These are phyloP conservation scores for Eutrema salsugineum DNA, from an alignment of 441 rosid genomes.

Conservation along the genomic window DNA sequence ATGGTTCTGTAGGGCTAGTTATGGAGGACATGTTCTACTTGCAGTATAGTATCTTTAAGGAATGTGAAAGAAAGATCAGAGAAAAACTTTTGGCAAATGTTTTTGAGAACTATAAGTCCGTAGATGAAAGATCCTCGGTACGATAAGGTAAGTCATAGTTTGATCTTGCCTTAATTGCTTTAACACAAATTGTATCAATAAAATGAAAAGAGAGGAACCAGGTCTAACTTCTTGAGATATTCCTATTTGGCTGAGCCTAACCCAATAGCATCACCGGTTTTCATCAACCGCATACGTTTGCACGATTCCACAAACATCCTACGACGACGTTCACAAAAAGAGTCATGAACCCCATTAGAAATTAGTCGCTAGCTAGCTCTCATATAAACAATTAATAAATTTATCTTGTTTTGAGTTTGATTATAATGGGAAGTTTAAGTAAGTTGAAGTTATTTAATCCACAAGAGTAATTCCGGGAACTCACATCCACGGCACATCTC, in stretches of 20 bases:
- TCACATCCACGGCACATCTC: conserved; percentile 87
- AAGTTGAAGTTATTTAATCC: neutral
- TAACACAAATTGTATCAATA: neutral
- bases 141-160: conserved; percentile 54
- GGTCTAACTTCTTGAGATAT: neutral
- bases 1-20: no score
- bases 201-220: neutral
- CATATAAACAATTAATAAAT: neutral
- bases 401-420: neutral
- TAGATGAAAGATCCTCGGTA: conserved; percentile 89
- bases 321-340: neutral
- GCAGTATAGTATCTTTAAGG: no score
- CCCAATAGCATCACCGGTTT: conserved; percentile 5
- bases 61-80: no score
- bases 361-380: neutral
- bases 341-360: neutral
- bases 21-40: no score
- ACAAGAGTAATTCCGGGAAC: conserved; percentile 20
- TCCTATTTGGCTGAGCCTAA: conserved; percentile 24
- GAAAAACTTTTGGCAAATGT: no score
- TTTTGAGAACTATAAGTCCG: no score
- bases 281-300: conserved; percentile 33
- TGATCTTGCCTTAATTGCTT: neutral
- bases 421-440: neutral
- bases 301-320: conserved; percentile 37